These are phyloP conservation scores for Chlorophyllum brunneum DNA, from an alignment of 768 basidiomycete genomes.

Conservation along the genomic window DNA sequence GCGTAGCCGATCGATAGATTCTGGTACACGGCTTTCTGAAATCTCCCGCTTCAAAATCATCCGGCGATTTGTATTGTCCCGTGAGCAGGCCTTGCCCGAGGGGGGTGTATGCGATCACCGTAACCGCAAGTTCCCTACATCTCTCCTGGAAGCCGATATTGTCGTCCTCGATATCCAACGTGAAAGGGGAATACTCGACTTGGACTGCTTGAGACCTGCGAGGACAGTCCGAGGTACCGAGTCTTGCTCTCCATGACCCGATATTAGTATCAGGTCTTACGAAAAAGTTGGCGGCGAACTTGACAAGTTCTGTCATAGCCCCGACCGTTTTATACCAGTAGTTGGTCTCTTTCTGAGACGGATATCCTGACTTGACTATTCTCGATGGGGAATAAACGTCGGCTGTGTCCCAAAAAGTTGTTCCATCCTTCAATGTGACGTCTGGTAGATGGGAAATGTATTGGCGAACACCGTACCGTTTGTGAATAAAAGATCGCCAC, in stretches of 20 bases:
- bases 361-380: constrained; percentile 28
- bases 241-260: constrained; percentile 34
- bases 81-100: constrained; percentile 49
- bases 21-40: constrained; percentile 32
- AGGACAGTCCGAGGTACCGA: constrained; percentile 50
- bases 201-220: constrained; percentile 45
- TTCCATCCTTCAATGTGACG: constrained; percentile 35
- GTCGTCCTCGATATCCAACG: constrained; percentile 41
- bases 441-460: constrained; percentile 32
- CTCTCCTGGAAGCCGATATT: constrained; percentile 38
- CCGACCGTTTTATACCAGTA: constrained; percentile 32
- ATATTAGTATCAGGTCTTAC: not conserved
- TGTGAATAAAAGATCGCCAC: constrained; percentile 23
- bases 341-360: not conserved
- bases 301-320: constrained; percentile 49
- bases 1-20: no score
- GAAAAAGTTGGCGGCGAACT: constrained; percentile 27
- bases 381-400: constrained; percentile 41
- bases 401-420: constrained; percentile 47
- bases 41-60: constrained; percentile 37
- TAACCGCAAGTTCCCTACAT: constrained; percentile 44
- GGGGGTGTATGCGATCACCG: constrained; percentile 48
- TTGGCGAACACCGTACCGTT: not conserved
- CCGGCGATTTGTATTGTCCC: constrained; percentile 34
- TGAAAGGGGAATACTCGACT: constrained; percentile 49